Evolutionary conservation across 2,329 filamentous ascomycete species (phyloP).

Genomic region (Trichoderma simmonsii): DNA sequence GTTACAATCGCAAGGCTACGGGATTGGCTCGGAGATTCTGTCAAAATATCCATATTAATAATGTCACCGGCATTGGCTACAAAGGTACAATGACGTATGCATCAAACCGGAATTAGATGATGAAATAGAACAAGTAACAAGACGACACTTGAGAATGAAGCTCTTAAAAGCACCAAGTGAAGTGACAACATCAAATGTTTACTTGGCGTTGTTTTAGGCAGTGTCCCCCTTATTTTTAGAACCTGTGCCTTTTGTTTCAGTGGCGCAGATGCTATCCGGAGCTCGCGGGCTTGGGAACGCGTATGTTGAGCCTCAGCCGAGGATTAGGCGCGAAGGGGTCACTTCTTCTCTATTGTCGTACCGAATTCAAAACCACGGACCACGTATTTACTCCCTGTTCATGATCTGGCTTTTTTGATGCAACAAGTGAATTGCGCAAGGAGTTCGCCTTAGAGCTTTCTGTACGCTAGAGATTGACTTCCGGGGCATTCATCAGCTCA

Average conservation of each 20-base stretch:
- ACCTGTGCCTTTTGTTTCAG: neutral
- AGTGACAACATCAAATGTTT: neutral
- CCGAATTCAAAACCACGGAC: neutral
- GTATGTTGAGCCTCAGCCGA: slow-evolving; percentile 5
- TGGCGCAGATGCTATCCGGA: neutral
- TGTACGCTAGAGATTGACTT: neutral
- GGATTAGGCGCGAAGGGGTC: slow-evolving; percentile 13
- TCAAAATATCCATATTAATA: neutral
- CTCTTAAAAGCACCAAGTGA: neutral
- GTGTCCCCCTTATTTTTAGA: neutral
- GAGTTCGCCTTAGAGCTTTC: neutral
- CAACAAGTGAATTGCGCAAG: neutral
- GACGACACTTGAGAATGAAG: neutral
- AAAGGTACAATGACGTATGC: slow-evolving; percentile 8
- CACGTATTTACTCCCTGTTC: neutral
- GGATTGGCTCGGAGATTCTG: neutral
- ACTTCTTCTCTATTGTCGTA: neutral
- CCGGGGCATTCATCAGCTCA: neutral
- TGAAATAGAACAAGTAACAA: neutral
- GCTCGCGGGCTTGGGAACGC: neutral
- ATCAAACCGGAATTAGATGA: neutral
- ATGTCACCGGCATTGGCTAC: neutral
- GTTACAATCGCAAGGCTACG: neutral
- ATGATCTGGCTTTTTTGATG: neutral
- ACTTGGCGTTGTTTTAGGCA: neutral